phyloP scores from a whole-genome alignment of 1,284 basidiomycete species.

The Pascua guehoae region DNA sequence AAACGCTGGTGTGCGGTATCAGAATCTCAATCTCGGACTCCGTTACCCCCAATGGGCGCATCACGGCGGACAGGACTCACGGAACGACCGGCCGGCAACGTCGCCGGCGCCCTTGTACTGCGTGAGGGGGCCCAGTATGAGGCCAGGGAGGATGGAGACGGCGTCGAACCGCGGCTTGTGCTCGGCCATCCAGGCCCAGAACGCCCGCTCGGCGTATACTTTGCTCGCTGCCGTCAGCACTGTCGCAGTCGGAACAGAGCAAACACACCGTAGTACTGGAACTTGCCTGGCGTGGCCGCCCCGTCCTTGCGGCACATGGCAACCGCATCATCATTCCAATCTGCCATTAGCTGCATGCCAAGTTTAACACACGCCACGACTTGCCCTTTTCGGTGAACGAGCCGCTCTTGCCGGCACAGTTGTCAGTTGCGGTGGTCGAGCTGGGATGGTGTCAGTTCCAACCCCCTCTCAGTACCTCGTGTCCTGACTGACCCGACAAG shows the following conservation, averaged over 20 bases:
- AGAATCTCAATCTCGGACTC: neutral
- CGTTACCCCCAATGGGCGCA: no score
- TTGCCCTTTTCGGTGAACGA: conserved; percentile 29
- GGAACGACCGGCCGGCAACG: conserved; percentile 57
- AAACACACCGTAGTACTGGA: conserved; percentile 14
- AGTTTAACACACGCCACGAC: neutral
- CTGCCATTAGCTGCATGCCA: conserved; percentile 15
- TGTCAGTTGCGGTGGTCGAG: conserved; percentile 60
- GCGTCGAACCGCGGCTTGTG: no score
- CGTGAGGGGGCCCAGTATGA: conserved; percentile 50
- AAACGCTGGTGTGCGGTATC: neutral
- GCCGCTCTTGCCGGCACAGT: neutral
- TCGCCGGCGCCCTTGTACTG: conserved; percentile 54
- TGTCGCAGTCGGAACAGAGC: no score
- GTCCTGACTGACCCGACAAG: neutral
- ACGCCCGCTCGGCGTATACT: conserved; percentile 28
- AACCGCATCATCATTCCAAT: conserved; percentile 60
- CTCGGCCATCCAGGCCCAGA: conserved; percentile 19
- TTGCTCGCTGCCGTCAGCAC: conserved; percentile 16
- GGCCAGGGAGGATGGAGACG: no score
- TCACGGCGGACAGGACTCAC: no score
- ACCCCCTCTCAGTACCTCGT: neutral
- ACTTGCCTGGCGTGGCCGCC: neutral
- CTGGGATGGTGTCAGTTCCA: conserved; percentile 39
- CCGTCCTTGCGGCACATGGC: conserved; percentile 5